These are phyloP conservation scores for Sesbania bispinosa DNA, from an alignment of 306 rosid species.

Conservation along the genomic window DNA sequence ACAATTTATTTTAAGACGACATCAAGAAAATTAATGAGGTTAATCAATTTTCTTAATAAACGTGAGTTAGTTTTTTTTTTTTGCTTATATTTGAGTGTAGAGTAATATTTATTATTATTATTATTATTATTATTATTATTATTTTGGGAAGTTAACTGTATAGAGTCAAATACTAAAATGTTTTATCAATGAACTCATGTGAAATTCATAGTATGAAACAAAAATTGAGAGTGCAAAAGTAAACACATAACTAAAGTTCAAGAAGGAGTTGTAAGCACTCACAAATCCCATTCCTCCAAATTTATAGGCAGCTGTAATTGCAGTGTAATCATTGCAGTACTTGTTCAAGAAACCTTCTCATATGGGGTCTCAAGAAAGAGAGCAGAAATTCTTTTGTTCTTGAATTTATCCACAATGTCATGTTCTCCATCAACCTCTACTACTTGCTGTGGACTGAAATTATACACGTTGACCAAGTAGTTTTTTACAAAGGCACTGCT, in stretches of 20 bases:
- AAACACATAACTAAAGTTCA: not conserved
- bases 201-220: not conserved
- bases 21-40: too few relatives aligned
- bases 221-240: not conserved
- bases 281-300: slow-evolving; percentile 74
- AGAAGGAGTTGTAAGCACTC: slow-evolving; percentile 28
- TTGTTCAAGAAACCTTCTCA: slow-evolving; percentile 45
- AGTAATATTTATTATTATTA: too few relatives aligned
- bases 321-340: slow-evolving; percentile 41
- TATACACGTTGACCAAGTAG: slow-evolving; percentile 28
- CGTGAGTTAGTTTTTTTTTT: too few relatives aligned
- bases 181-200: not conserved
- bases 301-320: slow-evolving; percentile 29
- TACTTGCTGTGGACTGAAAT: not conserved
- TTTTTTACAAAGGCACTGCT: slow-evolving; percentile 26
- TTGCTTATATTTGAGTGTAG: too few relatives aligned
- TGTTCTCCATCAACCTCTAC: slow-evolving; percentile 14
- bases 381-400: slow-evolving; percentile 34
- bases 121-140: too few relatives aligned
- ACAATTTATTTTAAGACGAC: too few relatives aligned
- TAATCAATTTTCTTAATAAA: too few relatives aligned
- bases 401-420: slow-evolving; percentile 22
- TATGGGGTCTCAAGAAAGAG: slow-evolving; percentile 57
- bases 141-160: not conserved
- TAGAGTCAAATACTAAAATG: not conserved